Conservation (phyloP, 306 rosid genomes). For the Nissolia schottii region DNA sequence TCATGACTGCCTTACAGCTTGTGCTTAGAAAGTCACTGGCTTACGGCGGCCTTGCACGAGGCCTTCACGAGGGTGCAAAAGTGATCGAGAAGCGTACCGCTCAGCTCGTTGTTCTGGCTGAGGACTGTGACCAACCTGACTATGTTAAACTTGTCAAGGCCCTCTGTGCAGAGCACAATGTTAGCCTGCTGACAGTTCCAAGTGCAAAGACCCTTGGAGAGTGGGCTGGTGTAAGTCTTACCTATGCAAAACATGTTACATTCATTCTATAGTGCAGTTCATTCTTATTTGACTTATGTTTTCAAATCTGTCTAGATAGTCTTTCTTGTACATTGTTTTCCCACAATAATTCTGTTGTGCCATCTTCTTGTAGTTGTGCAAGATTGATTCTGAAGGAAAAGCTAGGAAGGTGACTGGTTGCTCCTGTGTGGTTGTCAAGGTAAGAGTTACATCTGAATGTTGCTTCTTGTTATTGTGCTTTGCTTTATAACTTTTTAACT, state of each 20-base stretch:
- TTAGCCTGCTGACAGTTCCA: conserved; percentile 67
- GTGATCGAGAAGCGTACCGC: conserved; percentile 78
- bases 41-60: conserved; percentile 77
- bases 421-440: conserved; percentile 83
- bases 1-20: conserved; percentile 65
- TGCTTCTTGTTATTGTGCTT: neutral
- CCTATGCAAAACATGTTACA: no score
- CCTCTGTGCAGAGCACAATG: conserved; percentile 81
- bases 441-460: neutral
- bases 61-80: conserved; percentile 76
- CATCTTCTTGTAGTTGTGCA: conserved; percentile 54
- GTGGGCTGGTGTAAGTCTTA: conserved; percentile 93
- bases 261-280: no score
- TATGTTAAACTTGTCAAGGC: conserved; percentile 79
- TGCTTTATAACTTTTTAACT: neutral
- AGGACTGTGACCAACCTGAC: conserved; percentile 84
- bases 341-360: neutral
- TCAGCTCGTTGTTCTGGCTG: conserved; percentile 78
- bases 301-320: neutral
- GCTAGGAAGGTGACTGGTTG: conserved; percentile 58
- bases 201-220: conserved; percentile 91
- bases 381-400: conserved; percentile 82
- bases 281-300: no score
- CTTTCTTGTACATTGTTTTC: no score
- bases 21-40: conserved; percentile 84